Evolutionary conservation across 2,329 filamentous ascomycete genomes (phyloP), one percentile per base, ranked within the genome.

Genomic region (Botrytis fragariae): DNA sequence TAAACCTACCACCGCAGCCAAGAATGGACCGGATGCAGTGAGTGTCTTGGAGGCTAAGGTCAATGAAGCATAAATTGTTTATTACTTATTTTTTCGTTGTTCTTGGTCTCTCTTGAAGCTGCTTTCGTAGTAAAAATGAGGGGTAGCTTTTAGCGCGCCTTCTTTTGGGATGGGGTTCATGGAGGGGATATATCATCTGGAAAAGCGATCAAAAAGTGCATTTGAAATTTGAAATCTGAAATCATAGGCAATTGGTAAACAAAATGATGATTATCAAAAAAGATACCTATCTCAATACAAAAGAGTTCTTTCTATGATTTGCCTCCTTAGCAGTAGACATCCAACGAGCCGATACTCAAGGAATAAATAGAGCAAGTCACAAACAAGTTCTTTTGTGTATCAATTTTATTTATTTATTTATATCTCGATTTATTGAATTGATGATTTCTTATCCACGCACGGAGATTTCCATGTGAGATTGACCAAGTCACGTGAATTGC

Each of bases 21-120:
- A 71, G 75, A 77, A 73, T 74, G 80, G 76, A 76, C 79, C 63
- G 74, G 78, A 80, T 76, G 77, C 81, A n/a, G 76, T 85, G 44
- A 78, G 81, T 73, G 76, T 80, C 29, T 77, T 85, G 75, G 84
- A 85, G 76, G 81, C 79, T 51, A 84, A 83, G 77, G 83, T 79
- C 29, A 84, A 83, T 76, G 81, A 78, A 29, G 78, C 75, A 72
- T 80, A 75, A 77, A 60, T 42, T 45, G 44, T 22, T 37, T 51
- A 32, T 48, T 45, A 35, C 12, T 45, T 73, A 25, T 45, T n/a
- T 60, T 51, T 71, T 63, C 14, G 37, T 62, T 44, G 37, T 62
- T 62, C 68, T 44, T 9, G n/a, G 51, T 9, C 39, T 48, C 32
- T 61, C 37, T 37, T 37, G 14, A n/a, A 57, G 39, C 37, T 68